phyloP scores from a whole-genome alignment of 768 basidiomycete genomes.

The Collybia sordida region DNA sequence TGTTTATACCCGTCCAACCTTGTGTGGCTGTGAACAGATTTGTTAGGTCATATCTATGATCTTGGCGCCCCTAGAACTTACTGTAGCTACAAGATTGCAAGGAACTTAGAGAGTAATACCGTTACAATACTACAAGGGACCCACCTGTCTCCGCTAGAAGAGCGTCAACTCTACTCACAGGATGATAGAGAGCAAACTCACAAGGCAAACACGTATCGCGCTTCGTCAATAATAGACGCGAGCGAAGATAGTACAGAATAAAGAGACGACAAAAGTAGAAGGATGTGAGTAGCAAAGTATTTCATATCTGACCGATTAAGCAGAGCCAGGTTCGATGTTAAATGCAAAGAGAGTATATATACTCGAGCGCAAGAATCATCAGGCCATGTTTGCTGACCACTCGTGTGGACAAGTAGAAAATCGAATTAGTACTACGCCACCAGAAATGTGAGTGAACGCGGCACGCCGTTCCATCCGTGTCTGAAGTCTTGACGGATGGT shows the following conservation, averaged over 20 bases:
- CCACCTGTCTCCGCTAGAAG: conserved; percentile 14
- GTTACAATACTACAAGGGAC: background rate
- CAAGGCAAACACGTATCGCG: conserved; percentile 14
- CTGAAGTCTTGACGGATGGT: too few relatives aligned
- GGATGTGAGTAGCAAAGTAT: too few relatives aligned
- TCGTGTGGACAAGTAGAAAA: too few relatives aligned
- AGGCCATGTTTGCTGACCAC: too few relatives aligned
- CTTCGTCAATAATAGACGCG: conserved; percentile 7
- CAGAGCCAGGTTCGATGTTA: too few relatives aligned
- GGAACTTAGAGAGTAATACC: background rate
- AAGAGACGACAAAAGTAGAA: too few relatives aligned
- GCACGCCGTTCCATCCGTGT: too few relatives aligned
- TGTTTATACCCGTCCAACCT: conserved; percentile 17
- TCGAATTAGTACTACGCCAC: too few relatives aligned
- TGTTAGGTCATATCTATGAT: background rate
- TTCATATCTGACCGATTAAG: too few relatives aligned
- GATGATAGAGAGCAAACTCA: background rate
- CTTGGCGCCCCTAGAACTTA: background rate
- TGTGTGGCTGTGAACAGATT: conserved; percentile 9
- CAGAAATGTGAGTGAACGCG: too few relatives aligned
- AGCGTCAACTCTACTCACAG: background rate
- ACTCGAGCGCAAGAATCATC: too few relatives aligned
- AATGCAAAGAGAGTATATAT: too few relatives aligned
- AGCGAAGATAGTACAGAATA: background rate
- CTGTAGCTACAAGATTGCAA: conserved; percentile 4